phyloP scores from a whole-genome alignment of 805 yeast genomes.

The Grigorovia transvaalensis region DNA sequence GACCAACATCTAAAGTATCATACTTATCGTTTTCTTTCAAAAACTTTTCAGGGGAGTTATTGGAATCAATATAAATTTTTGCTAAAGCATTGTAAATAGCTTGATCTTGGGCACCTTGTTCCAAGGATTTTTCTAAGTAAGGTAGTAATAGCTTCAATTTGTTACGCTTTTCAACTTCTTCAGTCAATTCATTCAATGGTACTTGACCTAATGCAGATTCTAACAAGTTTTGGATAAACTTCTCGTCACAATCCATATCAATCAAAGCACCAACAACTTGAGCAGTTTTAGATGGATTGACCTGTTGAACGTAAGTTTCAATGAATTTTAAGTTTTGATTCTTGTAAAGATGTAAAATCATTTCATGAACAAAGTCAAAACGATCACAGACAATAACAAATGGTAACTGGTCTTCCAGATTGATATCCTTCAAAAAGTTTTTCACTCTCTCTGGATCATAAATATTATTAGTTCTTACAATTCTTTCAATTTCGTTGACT shows the following conservation, averaged over 20 bases:
- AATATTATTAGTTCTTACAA: conserved; percentile 86
- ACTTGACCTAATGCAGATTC: conserved; percentile 88
- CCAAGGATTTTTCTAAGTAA: conserved; percentile 79
- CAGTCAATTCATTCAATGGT: conserved; percentile 80
- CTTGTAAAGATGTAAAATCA: conserved; percentile 87
- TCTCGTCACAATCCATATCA: conserved; percentile 96
- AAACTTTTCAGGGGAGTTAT: conserved; percentile 95
- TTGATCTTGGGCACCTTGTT: conserved; percentile 76
- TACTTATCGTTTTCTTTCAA: conserved; percentile 81
- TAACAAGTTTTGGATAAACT: conserved; percentile 68
- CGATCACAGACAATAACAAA: conserved; percentile 94
- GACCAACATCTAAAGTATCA: conserved; percentile 93
- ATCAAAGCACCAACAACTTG: conserved; percentile 92
- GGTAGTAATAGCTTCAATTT: conserved; percentile 86
- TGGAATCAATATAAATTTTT: conserved; percentile 93
- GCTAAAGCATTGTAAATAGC: conserved; percentile 93
- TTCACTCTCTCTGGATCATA: conserved; percentile 96
- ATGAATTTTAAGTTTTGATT: conserved; percentile 92
- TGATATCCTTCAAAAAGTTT: conserved; percentile 90
- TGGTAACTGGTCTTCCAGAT: conserved; percentile 90
- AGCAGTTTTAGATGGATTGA: conserved; percentile 90
- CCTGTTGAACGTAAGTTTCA: conserved; percentile 96
- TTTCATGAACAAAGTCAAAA: conserved; percentile 81
- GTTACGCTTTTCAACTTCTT: conserved; percentile 94
- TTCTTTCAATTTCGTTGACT: conserved; percentile 87